Evolutionary conservation across 2,329 filamentous ascomycete species (phyloP).

Genomic region (Monilinia aucupariae): DNA sequence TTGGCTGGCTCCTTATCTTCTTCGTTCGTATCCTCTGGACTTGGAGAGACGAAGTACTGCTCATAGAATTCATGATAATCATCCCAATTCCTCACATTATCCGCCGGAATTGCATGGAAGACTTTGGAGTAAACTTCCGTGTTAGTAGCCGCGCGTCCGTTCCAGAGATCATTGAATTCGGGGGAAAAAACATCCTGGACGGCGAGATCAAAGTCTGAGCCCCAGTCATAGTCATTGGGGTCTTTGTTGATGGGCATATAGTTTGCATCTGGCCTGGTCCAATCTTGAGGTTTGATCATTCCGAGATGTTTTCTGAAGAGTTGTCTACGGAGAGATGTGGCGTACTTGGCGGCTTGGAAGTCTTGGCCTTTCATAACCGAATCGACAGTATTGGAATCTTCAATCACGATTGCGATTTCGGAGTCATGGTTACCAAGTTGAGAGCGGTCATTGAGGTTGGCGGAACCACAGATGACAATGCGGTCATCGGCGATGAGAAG

Average conservation of each 20-base stretch:
- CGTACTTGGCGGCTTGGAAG: conserved; percentile 69
- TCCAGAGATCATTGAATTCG: conserved; percentile 68
- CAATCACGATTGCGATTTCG: conserved; percentile 84
- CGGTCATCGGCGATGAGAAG: conserved; percentile 77
- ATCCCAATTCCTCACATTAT: conserved; percentile 63
- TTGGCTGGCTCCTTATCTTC: conserved; percentile 44
- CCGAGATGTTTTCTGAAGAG: conserved; percentile 91
- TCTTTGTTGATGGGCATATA: conserved; percentile 67
- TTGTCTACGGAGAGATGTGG: conserved; percentile 73
- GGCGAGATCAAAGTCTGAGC: conserved; percentile 57
- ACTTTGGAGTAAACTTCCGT: conserved; percentile 75
- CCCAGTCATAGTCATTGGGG: conserved; percentile 70
- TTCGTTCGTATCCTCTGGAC: conserved; percentile 40
- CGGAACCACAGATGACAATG: conserved; percentile 72
- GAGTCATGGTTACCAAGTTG: conserved; percentile 81
- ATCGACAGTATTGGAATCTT: conserved; percentile 66
- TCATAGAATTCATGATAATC: conserved; percentile 69
- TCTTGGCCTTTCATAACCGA: conserved; percentile 67
- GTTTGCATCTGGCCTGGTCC: conserved; percentile 64
- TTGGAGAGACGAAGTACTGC: conserved; percentile 56
- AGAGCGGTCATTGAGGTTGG: conserved; percentile 56
- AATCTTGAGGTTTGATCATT: conserved; percentile 67
- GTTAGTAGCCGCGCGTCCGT: conserved; percentile 65
- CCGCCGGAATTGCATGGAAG: conserved; percentile 73
- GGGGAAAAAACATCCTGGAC: conserved; percentile 70